Conservation (phyloP, 2,329 filamentous ascomycete species). For the Pseudocercospora musae region DNA sequence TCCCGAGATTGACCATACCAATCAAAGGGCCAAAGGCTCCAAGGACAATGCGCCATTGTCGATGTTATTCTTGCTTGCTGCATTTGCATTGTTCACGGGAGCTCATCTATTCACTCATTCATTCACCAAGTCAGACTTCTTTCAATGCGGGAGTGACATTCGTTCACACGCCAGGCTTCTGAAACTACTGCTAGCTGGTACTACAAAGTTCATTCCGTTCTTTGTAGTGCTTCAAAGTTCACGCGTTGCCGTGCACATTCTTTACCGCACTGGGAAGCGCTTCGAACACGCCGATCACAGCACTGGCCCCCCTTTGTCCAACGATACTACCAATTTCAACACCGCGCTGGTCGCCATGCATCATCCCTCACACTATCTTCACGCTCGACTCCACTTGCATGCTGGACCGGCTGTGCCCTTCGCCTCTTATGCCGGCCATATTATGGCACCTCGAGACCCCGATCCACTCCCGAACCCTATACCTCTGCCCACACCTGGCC, state of each 20-base stretch:
- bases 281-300: conserved; percentile 4
- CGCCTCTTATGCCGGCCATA: conserved; percentile 17
- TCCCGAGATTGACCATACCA: background rate
- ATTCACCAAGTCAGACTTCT: background rate
- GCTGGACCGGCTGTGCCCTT: conserved; percentile 7
- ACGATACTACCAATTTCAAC: conserved; percentile 6
- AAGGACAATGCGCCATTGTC: conserved; percentile 1
- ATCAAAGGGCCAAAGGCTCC: background rate
- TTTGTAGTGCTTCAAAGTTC: background rate
- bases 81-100: background rate
- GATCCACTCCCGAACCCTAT: conserved; percentile 18
- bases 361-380: conserved; percentile 25
- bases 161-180: conserved; percentile 1
- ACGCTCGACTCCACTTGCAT: conserved; percentile 8
- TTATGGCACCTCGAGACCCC: conserved; percentile 20
- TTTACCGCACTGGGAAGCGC: conserved; percentile 2
- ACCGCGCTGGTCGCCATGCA: conserved; percentile 24
- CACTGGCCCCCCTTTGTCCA: conserved; percentile 12
- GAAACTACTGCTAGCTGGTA: background rate
- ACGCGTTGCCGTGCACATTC: background rate
- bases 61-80: conserved; percentile 1
- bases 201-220: background rate
- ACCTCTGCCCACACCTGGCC: conserved; percentile 5
- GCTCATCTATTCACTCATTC: background rate
- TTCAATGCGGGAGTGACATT: conserved; percentile 1